These are phyloP conservation scores for Akanthomyces lecanii DNA, from an alignment of 2,329 filamentous ascomycete species.

Conservation along the genomic window DNA sequence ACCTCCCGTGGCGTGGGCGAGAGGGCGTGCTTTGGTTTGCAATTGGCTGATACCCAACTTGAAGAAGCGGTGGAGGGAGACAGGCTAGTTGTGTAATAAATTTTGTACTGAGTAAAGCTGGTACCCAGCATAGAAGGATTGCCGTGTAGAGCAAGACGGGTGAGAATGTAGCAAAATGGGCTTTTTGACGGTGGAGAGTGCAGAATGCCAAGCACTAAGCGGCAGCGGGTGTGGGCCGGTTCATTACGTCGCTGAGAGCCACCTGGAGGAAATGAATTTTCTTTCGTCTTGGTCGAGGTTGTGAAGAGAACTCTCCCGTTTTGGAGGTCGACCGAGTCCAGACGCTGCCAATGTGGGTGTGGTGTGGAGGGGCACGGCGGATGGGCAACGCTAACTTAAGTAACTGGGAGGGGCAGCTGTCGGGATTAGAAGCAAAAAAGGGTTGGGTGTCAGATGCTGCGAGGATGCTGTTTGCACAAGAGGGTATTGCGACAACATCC, in stretches of 20 bases:
- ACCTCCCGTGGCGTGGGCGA: not conserved
- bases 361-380: conserved; percentile 8
- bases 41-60: not conserved
- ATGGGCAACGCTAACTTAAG: not conserved
- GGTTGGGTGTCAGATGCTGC: not conserved
- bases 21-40: not conserved
- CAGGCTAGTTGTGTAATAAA: not conserved
- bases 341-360: conserved; percentile 5
- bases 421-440: not conserved
- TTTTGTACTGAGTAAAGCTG: not conserved
- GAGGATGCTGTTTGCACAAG: not conserved
- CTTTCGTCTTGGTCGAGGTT: not conserved
- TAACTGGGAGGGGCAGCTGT: not conserved
- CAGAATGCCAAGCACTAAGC: conserved; percentile 9
- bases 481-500: not conserved
- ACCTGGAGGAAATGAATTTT: conserved; percentile 2
- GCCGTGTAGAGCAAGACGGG: not conserved
- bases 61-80: not conserved
- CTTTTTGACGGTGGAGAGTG: conserved; percentile 2
- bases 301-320: not conserved
- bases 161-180: not conserved
- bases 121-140: not conserved
- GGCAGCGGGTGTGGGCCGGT: conserved; percentile 2
- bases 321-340: conserved; percentile 10
- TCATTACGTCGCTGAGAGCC: conserved; percentile 9